Base-by-base conservation (phyloP, 495 filamentous ascomycete genomes). In the Hypomontagnella monticulosa region DNA sequence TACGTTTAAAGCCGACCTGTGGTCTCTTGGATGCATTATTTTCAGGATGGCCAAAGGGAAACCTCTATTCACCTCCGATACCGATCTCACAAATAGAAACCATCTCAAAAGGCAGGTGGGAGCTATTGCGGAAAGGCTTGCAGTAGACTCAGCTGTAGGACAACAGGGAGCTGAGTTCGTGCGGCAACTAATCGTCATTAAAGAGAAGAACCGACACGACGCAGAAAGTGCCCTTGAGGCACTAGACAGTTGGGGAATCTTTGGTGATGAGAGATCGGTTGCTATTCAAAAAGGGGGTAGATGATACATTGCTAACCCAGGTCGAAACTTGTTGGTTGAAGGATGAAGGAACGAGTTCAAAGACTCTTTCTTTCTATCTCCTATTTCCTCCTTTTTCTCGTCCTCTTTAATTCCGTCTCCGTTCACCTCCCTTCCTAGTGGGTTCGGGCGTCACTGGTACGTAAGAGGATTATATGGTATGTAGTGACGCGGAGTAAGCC, bases 11-110 rank as follows among this genome's bases (percentile, higher is more conserved):
- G 49, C 34, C 8, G 49, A 52, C n/a, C 16, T 52, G 8, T 52
- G 49, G 49, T 52, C 49, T 15, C 19, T 52, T 2, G 49, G 49
- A 2, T 52, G 49, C 1, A 10, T 52, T 3, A 27, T 52, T 1
- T 23, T 52, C 34, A 27, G 18, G 12, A 52, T 52, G 49, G 10
- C 8, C 7, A 12, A 38, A 4, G 1, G 12, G 20, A 11, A 18
- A 7, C 32, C 11, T 3, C 10, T 52, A 27, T 52, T 52, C 18
- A 2, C 1, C n/a, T 16, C 4, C 5, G 34, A 52, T 27, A 27
- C 0, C 2, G 49, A 52, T 6, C 12, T 52, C 10, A 15, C 3
- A 1, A 4, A 34, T 2, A 4, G 12, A 8, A 19, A 6, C 4
- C 9, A n/a, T 0, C 23, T 48, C 1, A 48, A 23, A 48, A 4